phyloP scores from a whole-genome alignment of 805 yeast species.

The Zygosaccharomyces bailii region DNA sequence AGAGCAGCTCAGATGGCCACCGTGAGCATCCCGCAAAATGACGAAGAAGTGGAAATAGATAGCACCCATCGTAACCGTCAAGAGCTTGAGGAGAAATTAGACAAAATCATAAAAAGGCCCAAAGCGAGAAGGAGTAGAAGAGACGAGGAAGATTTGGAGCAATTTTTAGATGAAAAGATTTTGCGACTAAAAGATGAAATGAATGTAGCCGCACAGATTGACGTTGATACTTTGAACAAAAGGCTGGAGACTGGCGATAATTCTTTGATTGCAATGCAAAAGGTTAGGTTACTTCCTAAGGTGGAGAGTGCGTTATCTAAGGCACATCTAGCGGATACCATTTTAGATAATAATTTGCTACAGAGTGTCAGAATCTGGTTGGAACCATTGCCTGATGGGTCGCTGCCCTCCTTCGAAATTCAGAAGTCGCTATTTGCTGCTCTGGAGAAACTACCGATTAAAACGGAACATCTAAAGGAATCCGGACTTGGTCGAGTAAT shows the following conservation, averaged over 20 bases:
- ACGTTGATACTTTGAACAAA: conserved; percentile 50
- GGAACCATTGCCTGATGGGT: conserved; percentile 97
- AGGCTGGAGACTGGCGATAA: conserved; percentile 41
- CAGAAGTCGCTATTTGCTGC: conserved; percentile 82
- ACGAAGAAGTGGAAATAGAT: conserved; percentile 31
- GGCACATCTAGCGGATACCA: conserved; percentile 84
- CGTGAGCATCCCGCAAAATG: conserved; percentile 12
- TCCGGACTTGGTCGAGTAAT: conserved; percentile 91
- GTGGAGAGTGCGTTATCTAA: conserved; percentile 74
- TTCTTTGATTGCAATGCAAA: conserved; percentile 47
- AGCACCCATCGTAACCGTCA: conserved; percentile 53
- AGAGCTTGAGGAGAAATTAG: conserved; percentile 76
- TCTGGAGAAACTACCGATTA: conserved; percentile 76
- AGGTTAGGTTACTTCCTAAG: conserved; percentile 72
- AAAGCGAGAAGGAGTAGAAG: conserved; percentile 60
- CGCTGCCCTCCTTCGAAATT: conserved; percentile 95
- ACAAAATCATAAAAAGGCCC: conserved; percentile 66
- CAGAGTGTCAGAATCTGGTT: conserved; percentile 96
- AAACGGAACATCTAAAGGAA: conserved; percentile 92
- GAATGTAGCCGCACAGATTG: conserved; percentile 82
- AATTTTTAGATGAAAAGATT: conserved; percentile 90
- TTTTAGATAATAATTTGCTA: conserved; percentile 86
- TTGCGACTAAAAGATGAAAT: conserved; percentile 78
- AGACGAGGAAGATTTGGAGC: conserved; percentile 91
- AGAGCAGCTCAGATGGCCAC: conserved; percentile 11